Percentiles rank a stretch among this genome's conserved stretches.
phyloP scores from a whole-genome alignment of 2,329 filamentous ascomycete species.

The Botrytis pseudocinerea region DNA sequence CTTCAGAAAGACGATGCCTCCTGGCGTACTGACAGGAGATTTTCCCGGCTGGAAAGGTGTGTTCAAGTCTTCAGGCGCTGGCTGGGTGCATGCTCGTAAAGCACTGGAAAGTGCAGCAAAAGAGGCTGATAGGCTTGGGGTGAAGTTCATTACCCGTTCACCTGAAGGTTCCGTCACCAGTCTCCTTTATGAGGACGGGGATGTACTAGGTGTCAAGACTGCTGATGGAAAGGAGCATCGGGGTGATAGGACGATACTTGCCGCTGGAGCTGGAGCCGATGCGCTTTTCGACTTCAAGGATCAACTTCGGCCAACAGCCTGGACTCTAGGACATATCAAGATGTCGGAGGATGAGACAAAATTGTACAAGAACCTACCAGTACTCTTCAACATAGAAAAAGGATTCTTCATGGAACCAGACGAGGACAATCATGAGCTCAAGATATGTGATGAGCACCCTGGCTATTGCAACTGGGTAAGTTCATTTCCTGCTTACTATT shows the following conservation, averaged over 20 bases:
- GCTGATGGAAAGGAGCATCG: constrained; percentile 45
- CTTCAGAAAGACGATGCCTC: constrained; percentile 53
- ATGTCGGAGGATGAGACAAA: constrained; percentile 49
- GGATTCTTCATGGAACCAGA: constrained; percentile 54
- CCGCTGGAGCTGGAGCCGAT: constrained; percentile 51
- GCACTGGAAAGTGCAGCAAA: constrained; percentile 48
- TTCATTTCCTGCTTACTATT: not conserved
- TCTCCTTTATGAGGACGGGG: constrained; percentile 44
- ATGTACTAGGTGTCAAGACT: constrained; percentile 47
- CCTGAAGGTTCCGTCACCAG: constrained; percentile 43
- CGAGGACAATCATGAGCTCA: constrained; percentile 48
- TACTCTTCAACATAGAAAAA: constrained; percentile 51
- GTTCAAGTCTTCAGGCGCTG: constrained; percentile 47
- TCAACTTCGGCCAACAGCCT: constrained; percentile 55
- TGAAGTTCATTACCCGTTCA: constrained; percentile 47
- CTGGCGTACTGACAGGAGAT: constrained; percentile 51
- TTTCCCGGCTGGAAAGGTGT: constrained; percentile 54
- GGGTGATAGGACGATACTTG: constrained; percentile 50
- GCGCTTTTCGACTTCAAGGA: constrained; percentile 51
- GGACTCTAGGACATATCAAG: constrained; percentile 54
- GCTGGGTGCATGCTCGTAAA: constrained; percentile 55
- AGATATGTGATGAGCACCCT: constrained; percentile 57
- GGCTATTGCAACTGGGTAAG: constrained; percentile 53
- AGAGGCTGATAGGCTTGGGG: constrained; percentile 50
- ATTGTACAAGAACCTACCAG: constrained; percentile 50